Percentiles rank a stretch among this genome's conserved stretches.
phyloP scores from a whole-genome alignment of 2,329 filamentous ascomycete genomes.

The Arachnomyces sp. region DNA sequence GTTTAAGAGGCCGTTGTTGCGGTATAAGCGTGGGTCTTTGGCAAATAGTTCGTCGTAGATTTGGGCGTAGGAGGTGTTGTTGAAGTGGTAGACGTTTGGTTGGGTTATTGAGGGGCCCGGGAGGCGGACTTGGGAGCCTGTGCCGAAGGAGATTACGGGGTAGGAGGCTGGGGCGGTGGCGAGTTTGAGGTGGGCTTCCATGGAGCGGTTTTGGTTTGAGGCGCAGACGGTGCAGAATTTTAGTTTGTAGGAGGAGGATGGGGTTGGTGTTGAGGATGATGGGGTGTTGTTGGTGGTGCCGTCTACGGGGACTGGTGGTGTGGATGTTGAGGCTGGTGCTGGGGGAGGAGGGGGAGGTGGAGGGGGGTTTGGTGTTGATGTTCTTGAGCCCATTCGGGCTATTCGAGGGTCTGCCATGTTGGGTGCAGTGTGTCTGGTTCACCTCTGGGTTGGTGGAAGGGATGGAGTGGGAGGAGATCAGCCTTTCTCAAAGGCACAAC shows the following conservation, averaged over 20 bases:
- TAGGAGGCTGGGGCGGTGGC: constrained; percentile 74
- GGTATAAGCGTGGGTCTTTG: constrained; percentile 82
- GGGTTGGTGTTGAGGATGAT: constrained; percentile 10
- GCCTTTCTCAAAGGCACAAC: background rate
- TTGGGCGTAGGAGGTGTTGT: constrained; percentile 86
- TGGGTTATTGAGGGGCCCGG: constrained; percentile 85
- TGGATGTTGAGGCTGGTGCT: constrained; percentile 18
- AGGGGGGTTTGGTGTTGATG: constrained; percentile 32
- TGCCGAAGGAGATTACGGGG: constrained; percentile 97
- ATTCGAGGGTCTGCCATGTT: constrained; percentile 46
- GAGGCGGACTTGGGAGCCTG: constrained; percentile 84
- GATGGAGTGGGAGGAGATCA: background rate
- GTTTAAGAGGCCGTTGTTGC: constrained; percentile 83
- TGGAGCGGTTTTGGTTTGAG: constrained; percentile 97
- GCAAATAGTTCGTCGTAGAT: constrained; percentile 86
- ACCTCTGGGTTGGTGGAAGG: constrained; percentile 1
- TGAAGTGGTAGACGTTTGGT: constrained; percentile 97
- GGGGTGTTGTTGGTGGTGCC: constrained; percentile 11
- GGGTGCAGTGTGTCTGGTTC: constrained; percentile 9
- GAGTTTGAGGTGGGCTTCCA: constrained; percentile 96
- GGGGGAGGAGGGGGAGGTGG: constrained; percentile 37
- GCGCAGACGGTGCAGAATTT: constrained; percentile 99
- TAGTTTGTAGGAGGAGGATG: constrained; percentile 66
- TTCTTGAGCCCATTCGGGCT: constrained; percentile 37
- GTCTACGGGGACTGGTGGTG: constrained; percentile 13